These are phyloP conservation scores for Phlebiopsis flavidoalba DNA, from an alignment of 768 basidiomycete species.

Conservation along the genomic window DNA sequence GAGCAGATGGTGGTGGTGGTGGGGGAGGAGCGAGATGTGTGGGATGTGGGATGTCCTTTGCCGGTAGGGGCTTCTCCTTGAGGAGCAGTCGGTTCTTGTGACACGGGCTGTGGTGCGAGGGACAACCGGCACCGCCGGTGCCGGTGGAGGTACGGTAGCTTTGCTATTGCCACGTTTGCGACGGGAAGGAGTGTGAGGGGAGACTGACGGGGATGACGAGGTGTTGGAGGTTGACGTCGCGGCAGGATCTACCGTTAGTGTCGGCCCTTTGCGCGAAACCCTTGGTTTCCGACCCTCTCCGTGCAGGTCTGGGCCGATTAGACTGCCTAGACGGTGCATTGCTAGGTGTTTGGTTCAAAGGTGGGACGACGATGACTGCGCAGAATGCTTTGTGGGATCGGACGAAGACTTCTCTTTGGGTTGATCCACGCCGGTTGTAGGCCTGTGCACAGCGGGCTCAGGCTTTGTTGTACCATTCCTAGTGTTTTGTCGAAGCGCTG, in stretches of 20 bases:
- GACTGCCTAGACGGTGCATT: conserved; percentile 4
- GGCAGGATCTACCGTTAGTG: conserved; percentile 9
- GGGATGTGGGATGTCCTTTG: conserved; percentile 48
- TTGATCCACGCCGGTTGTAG: conserved; percentile 15
- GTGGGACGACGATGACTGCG: neutral
- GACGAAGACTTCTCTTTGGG: conserved; percentile 17
- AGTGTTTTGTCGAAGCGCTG: conserved; percentile 13
- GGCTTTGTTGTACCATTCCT: conserved; percentile 20
- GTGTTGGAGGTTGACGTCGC: conserved; percentile 9
- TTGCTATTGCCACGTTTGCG: conserved; percentile 45
- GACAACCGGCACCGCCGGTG: conserved; percentile 11
- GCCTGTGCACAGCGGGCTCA: conserved; percentile 19
- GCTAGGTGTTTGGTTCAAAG: neutral
- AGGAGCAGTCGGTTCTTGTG: conserved; percentile 13
- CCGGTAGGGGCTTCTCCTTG: conserved; percentile 17
- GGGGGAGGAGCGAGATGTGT: conserved; percentile 42
- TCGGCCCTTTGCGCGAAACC: conserved; percentile 14
- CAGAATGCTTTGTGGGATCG: conserved; percentile 12
- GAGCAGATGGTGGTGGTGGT: conserved; percentile 29
- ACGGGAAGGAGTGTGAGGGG: conserved; percentile 41
- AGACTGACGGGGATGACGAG: conserved; percentile 17
- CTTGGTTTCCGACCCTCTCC: conserved; percentile 12
- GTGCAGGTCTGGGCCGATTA: conserved; percentile 12
- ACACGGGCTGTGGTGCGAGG: conserved; percentile 17
- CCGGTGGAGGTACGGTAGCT: conserved; percentile 8